phyloP scores from a whole-genome alignment of 441 rosid species.

The Croton laevigatus region DNA sequence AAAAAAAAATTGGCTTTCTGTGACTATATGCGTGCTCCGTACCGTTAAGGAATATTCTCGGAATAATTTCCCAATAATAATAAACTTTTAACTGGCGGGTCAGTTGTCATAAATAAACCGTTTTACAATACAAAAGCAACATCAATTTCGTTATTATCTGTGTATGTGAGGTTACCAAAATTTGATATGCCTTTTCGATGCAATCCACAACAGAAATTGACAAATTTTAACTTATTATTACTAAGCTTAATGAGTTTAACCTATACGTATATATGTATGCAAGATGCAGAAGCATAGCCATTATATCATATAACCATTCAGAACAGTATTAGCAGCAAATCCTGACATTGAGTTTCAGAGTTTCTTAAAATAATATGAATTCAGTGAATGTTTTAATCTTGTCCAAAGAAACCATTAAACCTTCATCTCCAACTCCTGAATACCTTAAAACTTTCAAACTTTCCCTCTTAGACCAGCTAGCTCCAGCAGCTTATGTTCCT shows the following conservation, averaged over 20 bases:
- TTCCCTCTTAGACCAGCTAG: slow-evolving; percentile 14
- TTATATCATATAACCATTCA: neutral
- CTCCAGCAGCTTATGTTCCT: slow-evolving; percentile 15
- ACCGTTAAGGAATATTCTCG: too few relatives aligned
- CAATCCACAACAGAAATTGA: neutral
- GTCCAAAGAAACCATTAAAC: slow-evolving; percentile 14
- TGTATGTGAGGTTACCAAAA: neutral
- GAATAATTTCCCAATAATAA: too few relatives aligned
- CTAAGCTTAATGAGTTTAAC: neutral
- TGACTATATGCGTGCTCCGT: too few relatives aligned
- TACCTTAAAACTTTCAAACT: slow-evolving; percentile 8
- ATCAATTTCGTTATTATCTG: too few relatives aligned
- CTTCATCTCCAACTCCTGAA: slow-evolving; percentile 19
- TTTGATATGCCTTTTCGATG: neutral
- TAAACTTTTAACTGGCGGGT: too few relatives aligned
- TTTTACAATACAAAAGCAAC: too few relatives aligned
- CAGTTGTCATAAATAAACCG: too few relatives aligned
- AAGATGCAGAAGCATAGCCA: neutral
- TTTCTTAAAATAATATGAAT: neutral
- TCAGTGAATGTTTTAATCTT: neutral
- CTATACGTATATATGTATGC: neutral
- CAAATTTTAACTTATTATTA: neutral
- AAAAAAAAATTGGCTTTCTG: too few relatives aligned
- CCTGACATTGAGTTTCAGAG: neutral
- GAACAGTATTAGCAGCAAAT: neutral